A percentile compares a stretch with the other conserved stretches of the same genome.
phyloP scores from a whole-genome alignment of 768 basidiomycete species.

The Trametes cinnabarina region DNA sequence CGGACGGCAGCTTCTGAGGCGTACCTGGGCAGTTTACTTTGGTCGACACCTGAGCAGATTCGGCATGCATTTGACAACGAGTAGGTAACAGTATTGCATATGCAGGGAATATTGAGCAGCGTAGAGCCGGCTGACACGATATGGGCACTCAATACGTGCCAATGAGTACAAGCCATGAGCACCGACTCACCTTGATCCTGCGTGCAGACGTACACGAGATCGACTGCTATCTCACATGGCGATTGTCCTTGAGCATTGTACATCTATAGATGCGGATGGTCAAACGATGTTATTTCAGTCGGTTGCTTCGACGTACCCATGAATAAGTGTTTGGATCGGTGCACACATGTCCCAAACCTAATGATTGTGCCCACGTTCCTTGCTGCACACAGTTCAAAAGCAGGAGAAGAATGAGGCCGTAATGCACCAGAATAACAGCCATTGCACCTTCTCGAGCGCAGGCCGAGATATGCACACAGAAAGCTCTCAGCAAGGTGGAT shows the following conservation, averaged over 20 bases:
- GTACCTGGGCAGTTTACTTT: background rate
- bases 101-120: background rate
- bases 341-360: background rate
- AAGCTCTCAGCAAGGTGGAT: too few relatives aligned
- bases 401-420: too few relatives aligned
- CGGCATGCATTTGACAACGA: background rate
- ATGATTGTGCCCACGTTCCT: too few relatives aligned
- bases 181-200: background rate
- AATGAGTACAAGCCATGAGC: background rate
- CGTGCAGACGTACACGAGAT: background rate
- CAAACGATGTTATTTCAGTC: background rate
- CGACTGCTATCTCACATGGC: background rate
- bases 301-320: background rate
- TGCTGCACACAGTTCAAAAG: too few relatives aligned
- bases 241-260: background rate
- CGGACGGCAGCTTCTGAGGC: background rate
- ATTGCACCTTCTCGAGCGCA: too few relatives aligned
- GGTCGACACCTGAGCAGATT: background rate
- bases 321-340: background rate
- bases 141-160: background rate
- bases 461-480: too few relatives aligned
- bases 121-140: background rate
- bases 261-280: background rate
- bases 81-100: background rate
- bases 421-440: too few relatives aligned